Evolutionary conservation across 179 eudicot genomes (phyloP).

Genomic region (Spinacia oleracea): DNA sequence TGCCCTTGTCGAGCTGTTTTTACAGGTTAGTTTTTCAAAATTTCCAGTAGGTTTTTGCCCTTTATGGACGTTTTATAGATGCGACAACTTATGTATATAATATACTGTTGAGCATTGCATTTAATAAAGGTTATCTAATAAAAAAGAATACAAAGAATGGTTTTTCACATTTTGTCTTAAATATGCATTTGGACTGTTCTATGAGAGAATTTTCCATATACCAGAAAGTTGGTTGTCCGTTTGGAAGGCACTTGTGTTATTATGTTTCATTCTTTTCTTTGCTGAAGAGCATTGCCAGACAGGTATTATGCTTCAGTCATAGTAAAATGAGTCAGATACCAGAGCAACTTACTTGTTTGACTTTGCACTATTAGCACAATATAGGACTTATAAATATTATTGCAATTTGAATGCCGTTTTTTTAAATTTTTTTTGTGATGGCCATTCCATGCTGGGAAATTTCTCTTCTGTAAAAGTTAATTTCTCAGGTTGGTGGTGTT

Average conservation of each 20-base stretch:
- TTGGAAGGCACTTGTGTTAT: neutral
- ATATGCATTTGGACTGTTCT: neutral
- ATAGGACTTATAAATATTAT: neutral
- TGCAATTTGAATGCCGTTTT: neutral
- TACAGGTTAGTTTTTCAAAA: slow-evolving; percentile 56
- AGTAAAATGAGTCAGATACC: neutral
- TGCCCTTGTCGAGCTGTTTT: slow-evolving; percentile 65
- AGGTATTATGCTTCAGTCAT: neutral
- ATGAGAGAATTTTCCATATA: neutral
- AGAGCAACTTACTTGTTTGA: neutral
- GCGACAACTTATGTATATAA: neutral
- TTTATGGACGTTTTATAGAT: neutral
- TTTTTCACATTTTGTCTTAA: neutral
- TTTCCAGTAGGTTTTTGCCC: neutral
- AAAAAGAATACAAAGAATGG: neutral
- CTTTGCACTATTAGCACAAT: neutral
- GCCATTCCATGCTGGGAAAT: neutral
- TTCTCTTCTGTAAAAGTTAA: neutral
- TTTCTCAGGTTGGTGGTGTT: neutral
- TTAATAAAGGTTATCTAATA: neutral
- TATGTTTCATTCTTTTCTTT: neutral
- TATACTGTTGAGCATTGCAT: neutral
- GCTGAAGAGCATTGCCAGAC: neutral
- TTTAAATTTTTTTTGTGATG: neutral
- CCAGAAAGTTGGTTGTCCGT: neutral